Conservation (phyloP, 371 early-diverging fungal species). For the Rhizomucor pusillus region DNA sequence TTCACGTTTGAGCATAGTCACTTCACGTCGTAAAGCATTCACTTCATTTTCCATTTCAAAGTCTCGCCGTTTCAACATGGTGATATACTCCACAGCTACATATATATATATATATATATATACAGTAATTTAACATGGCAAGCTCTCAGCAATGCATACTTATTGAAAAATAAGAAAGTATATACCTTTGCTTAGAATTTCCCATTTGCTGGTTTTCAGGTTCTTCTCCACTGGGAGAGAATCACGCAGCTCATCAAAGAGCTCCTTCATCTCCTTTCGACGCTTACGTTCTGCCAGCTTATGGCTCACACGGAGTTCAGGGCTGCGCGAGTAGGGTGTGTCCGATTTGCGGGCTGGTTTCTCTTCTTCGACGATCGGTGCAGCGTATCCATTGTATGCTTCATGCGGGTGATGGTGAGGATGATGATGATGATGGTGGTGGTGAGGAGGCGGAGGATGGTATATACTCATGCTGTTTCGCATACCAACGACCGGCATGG, state of each 20-base stretch:
- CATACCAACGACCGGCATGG: slow-evolving; percentile 45
- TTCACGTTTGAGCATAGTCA: slow-evolving; percentile 34
- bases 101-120: background rate
- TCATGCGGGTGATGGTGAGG: slow-evolving; percentile 1
- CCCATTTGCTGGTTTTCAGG: slow-evolving; percentile 84
- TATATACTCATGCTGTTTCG: slow-evolving; percentile 2
- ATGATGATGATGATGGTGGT: slow-evolving; percentile 13
- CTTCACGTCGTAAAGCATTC: slow-evolving; percentile 34
- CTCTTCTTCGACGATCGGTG: slow-evolving; percentile 4
- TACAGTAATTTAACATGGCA: background rate
- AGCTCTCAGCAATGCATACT: background rate
- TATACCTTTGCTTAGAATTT: slow-evolving; percentile 78
- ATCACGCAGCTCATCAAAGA: slow-evolving; percentile 82
- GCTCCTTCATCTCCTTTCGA: slow-evolving; percentile 83
- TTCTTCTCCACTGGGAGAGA: slow-evolving; percentile 72
- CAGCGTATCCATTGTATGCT: slow-evolving; percentile 1
- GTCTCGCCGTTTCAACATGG: slow-evolving; percentile 46
- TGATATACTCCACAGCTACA: slow-evolving; percentile 58
- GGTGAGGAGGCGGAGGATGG: background rate
- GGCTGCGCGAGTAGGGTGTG: slow-evolving; percentile 68
- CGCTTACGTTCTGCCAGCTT: slow-evolving; percentile 85
- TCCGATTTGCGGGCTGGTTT: slow-evolving; percentile 30
- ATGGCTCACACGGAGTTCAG: slow-evolving; percentile 70
- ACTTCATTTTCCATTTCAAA: slow-evolving; percentile 51
- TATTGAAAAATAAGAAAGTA: background rate